Evolutionary conservation across 371 early-diverging fungal species (phyloP).

Genomic region (Phascolomyces articulosus): DNA sequence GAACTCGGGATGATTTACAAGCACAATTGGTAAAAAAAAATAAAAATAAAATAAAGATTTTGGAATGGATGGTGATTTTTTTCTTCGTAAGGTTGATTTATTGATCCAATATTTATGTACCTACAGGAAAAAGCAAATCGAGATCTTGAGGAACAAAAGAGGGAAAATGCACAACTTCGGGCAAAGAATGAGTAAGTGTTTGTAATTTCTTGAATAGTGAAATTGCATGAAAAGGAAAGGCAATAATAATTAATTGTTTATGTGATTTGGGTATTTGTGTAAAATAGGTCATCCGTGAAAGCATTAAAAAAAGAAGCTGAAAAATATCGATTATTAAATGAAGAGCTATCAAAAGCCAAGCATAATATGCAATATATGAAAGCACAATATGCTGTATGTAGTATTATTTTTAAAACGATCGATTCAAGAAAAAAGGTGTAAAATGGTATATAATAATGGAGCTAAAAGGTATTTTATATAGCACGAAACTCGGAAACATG

Average conservation of each 20-base stretch:
- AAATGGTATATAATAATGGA: too few species aligned
- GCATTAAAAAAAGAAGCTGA: slow-evolving; percentile 19
- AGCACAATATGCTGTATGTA: slow-evolving; percentile 47
- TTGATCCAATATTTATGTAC: background rate
- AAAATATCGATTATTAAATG: slow-evolving; percentile 28
- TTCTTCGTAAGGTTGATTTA: too few species aligned
- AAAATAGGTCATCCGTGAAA: slow-evolving; percentile 20
- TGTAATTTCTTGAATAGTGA: background rate
- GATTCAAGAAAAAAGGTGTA: background rate
- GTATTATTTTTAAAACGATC: background rate
- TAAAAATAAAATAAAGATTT: too few species aligned
- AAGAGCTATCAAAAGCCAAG: slow-evolving; percentile 43
- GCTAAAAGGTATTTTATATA: too few species aligned
- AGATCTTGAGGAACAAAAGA: slow-evolving; percentile 11
- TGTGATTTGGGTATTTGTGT: background rate
- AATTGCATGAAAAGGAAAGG: background rate
- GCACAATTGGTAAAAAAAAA: slow-evolving; percentile 12
- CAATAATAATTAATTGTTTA: background rate
- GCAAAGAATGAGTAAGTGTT: slow-evolving; percentile 19
- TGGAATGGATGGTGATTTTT: background rate
- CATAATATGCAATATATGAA: slow-evolving; percentile 49
- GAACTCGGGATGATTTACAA: slow-evolving; percentile 18
- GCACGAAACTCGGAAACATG: slow-evolving; percentile 48
- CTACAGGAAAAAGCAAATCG: slow-evolving; percentile 12
- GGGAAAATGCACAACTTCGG: slow-evolving; percentile 14